phyloP scores from a whole-genome alignment of 169 alveolate genomes.

The Eimeria mitis region DNA sequence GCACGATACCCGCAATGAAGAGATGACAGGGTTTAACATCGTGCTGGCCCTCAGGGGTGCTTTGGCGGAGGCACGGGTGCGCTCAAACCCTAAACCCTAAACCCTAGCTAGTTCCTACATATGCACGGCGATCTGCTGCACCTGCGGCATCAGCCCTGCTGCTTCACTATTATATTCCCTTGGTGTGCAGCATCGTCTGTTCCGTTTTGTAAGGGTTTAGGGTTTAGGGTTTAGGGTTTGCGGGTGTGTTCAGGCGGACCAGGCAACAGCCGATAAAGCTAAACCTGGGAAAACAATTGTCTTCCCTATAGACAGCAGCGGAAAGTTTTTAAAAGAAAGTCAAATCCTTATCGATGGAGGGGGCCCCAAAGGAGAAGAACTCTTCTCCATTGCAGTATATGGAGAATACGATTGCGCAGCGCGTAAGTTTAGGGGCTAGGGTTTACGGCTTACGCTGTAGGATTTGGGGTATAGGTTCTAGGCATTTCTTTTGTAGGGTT shows the following conservation, averaged over 20 bases:
- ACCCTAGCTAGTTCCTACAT: too few relatives aligned
- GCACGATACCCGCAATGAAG: slow-evolving; percentile 54
- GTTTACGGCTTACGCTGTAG: background rate
- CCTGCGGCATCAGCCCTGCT: too few relatives aligned
- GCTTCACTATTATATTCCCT: background rate
- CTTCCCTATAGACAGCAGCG: slow-evolving; percentile 37
- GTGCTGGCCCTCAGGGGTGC: slow-evolving; percentile 61
- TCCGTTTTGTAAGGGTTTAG: background rate
- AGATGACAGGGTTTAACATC: slow-evolving; percentile 26
- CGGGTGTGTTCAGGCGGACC: slow-evolving; percentile 17
- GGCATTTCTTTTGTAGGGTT: too few relatives aligned
- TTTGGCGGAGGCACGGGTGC: slow-evolving; percentile 56
- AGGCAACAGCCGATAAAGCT: background rate
- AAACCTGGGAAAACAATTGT: slow-evolving; percentile 6
- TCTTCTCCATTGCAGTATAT: slow-evolving; percentile 52
- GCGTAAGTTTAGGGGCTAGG: background rate
- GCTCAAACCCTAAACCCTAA: background rate
- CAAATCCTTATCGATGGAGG: slow-evolving; percentile 58
- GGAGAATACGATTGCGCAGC: slow-evolving; percentile 58
- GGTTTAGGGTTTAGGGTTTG: background rate
- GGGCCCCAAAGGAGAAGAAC: slow-evolving; percentile 60
- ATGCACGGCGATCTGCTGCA: too few relatives aligned
- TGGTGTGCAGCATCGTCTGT: background rate
- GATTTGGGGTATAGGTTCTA: too few relatives aligned
- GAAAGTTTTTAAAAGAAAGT: background rate